phyloP scores from a whole-genome alignment of 2,329 filamentous ascomycete genomes.

The Coniochaeta hoffmannii region DNA sequence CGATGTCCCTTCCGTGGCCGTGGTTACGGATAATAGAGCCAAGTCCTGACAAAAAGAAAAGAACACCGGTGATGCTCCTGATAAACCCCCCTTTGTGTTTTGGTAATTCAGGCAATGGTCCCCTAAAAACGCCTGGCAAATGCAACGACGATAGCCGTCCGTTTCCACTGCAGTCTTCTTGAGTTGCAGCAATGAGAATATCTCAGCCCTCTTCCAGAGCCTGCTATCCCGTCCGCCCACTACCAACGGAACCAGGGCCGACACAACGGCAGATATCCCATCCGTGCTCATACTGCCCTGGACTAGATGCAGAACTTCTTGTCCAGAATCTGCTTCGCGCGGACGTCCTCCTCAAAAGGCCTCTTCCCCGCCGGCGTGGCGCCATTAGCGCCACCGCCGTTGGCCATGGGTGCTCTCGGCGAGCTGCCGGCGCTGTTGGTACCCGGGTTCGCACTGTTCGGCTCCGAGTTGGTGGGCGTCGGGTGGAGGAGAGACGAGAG shows the following conservation, averaged over 20 bases:
- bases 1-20: neutral
- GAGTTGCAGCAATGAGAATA: too few relatives aligned
- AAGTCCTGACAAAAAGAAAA: neutral
- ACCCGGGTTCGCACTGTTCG: constrained; percentile 34
- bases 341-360: constrained; percentile 15
- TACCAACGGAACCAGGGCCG: too few relatives aligned
- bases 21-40: neutral
- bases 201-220: too few relatives aligned
- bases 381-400: constrained; percentile 9
- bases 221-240: too few relatives aligned
- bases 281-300: neutral
- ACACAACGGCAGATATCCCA: too few relatives aligned
- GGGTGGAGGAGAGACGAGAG: constrained; percentile 45
- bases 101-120: neutral
- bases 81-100: too few relatives aligned
- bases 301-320: constrained; percentile 20
- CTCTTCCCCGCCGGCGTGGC: constrained; percentile 5
- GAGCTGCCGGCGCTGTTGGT: constrained; percentile 40
- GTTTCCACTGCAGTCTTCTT: too few relatives aligned
- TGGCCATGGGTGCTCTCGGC: constrained; percentile 26
- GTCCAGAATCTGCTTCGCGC: constrained; percentile 18
- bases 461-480: constrained; percentile 36
- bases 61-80: neutral
- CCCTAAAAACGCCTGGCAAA: neutral
- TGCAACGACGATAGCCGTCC: neutral